phyloP scores from a whole-genome alignment of 768 basidiomycete genomes.

The Amanita muscaria region DNA sequence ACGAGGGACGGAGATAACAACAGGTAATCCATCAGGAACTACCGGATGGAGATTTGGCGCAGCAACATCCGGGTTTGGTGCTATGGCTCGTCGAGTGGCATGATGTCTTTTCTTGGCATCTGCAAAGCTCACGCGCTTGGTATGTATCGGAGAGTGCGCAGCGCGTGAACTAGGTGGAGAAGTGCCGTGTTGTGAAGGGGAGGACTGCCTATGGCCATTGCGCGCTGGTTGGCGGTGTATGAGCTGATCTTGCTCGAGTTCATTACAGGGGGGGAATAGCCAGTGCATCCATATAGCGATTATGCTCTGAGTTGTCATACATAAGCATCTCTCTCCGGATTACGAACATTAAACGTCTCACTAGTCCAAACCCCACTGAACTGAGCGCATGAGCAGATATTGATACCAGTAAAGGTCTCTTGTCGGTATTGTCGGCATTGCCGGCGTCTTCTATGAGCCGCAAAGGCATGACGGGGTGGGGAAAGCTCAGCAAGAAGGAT shows the following conservation, averaged over 20 bases:
- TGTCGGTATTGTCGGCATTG: neutral
- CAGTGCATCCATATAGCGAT: conserved; percentile 35
- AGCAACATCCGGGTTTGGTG: neutral
- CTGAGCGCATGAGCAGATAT: conserved; percentile 17
- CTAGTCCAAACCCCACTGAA: conserved; percentile 29
- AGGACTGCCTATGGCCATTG: neutral
- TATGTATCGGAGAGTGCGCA: conserved; percentile 6
- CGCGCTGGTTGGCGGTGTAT: neutral
- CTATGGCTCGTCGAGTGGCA: neutral
- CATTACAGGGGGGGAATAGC: conserved; percentile 20
- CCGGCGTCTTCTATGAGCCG: no score
- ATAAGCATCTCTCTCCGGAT: neutral
- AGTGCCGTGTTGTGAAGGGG: neutral
- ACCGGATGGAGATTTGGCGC: neutral
- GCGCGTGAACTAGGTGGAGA: conserved; percentile 9
- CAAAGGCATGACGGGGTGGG: no score
- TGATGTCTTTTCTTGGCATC: conserved; percentile 2
- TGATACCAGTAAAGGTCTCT: conserved; percentile 9
- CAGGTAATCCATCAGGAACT: no score
- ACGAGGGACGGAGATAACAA: no score
- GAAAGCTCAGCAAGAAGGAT: no score
- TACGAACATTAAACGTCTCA: conserved; percentile 15
- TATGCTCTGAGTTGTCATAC: conserved; percentile 25
- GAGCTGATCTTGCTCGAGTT: neutral
- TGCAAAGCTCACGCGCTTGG: conserved; percentile 13